Evolutionary conservation across 2,329 filamentous ascomycete species (phyloP).

Genomic region (Albophoma yamanashiensis): DNA sequence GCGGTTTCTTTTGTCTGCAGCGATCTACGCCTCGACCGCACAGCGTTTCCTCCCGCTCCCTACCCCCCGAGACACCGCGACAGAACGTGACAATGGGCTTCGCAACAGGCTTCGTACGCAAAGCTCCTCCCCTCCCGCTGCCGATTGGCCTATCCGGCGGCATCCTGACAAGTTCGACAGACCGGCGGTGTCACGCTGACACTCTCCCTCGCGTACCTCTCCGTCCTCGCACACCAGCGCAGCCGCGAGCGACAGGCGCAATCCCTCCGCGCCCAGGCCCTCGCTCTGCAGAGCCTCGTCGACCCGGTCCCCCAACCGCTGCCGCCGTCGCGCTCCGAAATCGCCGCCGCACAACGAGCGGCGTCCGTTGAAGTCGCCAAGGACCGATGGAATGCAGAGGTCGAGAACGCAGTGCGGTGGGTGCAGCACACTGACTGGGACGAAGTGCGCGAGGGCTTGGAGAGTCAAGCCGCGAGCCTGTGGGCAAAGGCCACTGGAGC

Average conservation of each 20-base stretch:
- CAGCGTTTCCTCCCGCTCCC: neutral
- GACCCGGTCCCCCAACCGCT: slow-evolving; percentile 35
- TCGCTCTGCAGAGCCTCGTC: slow-evolving; percentile 40
- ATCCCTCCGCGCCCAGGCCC: slow-evolving; percentile 45
- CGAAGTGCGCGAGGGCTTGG: slow-evolving; percentile 47
- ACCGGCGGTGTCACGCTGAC: slow-evolving; percentile 68
- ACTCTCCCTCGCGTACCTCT: slow-evolving; percentile 61
- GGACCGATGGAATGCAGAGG: slow-evolving; percentile 67
- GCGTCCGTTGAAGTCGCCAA: slow-evolving; percentile 58
- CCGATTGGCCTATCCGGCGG: neutral
- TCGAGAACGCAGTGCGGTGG: slow-evolving; percentile 55
- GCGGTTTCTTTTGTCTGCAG: neutral
- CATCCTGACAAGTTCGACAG: slow-evolving; percentile 27
- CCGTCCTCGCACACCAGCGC: slow-evolving; percentile 57
- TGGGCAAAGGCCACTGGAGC: slow-evolving; percentile 29
- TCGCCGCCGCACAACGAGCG: slow-evolving; percentile 39
- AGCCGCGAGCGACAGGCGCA: slow-evolving; percentile 51
- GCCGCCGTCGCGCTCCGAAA: slow-evolving; percentile 39
- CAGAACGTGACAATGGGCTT: slow-evolving; percentile 52
- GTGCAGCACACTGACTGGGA: slow-evolving; percentile 57
- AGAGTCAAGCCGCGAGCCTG: slow-evolving; percentile 34
- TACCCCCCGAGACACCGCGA: neutral
- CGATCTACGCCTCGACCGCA: neutral
- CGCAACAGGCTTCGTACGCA: slow-evolving; percentile 60
- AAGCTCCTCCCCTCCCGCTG: neutral